A percentile compares a stretch with the other conserved stretches of the same genome.
These are phyloP conservation scores for Abrus precatorius DNA, from an alignment of 306 rosid species.

Conservation along the genomic window DNA sequence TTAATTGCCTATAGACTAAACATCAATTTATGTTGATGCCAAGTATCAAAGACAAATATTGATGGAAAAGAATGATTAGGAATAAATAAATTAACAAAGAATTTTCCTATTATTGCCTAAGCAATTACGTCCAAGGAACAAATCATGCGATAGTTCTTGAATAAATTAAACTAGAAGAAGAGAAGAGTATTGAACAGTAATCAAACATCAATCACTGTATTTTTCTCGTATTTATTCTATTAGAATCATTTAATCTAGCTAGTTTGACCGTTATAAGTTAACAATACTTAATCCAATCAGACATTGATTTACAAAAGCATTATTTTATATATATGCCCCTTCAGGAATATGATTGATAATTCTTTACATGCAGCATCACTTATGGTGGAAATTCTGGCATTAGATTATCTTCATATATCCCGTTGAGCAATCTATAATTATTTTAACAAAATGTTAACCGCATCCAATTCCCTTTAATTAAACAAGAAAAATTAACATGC, in stretches of 20 bases:
- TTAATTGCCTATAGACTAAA: constrained; percentile 19
- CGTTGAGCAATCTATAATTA: neutral
- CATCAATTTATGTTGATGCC: constrained; percentile 34
- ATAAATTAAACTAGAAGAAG: neutral
- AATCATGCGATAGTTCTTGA: neutral
- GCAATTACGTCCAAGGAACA: constrained; percentile 6
- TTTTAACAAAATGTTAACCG: neutral
- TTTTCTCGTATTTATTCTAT: neutral
- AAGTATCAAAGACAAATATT: constrained; percentile 24
- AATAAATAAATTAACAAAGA: constrained; percentile 5
- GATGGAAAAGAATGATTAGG: constrained; percentile 41
- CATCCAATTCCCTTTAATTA: neutral
- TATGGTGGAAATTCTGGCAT: neutral
- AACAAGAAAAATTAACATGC: neutral
- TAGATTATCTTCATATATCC: neutral
- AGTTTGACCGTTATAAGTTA: neutral
- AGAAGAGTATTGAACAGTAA: neutral
- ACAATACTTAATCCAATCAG: neutral
- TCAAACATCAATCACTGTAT: neutral
- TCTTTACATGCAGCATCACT: neutral
- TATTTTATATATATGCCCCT: neutral
- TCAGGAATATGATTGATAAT: neutral
- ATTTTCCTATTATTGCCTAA: neutral
- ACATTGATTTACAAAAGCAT: neutral
- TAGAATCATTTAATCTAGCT: neutral